A percentile compares a stretch with the other conserved stretches of the same genome.
Conservation (phyloP, 805 yeast species). For the Candida ascalaphidarum region DNA sequence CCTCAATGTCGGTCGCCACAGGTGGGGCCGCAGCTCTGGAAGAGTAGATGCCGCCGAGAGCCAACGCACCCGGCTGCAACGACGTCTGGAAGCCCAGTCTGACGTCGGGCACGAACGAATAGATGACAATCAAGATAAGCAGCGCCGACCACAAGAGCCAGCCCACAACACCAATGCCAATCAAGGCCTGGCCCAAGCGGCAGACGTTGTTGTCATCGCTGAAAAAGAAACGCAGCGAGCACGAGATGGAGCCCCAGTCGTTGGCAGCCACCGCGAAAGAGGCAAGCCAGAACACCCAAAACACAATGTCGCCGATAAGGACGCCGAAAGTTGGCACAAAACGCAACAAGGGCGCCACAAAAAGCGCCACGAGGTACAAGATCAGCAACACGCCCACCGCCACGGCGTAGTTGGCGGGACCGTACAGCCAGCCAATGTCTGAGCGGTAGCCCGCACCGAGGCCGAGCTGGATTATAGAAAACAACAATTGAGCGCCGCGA, state of each 20-base stretch:
- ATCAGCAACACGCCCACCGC: slow-evolving; percentile 6
- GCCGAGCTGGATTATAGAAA: slow-evolving; percentile 9
- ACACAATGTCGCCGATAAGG: slow-evolving; percentile 7
- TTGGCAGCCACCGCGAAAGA: slow-evolving; percentile 14
- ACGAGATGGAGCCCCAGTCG: slow-evolving; percentile 7
- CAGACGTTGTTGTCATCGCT: no score
- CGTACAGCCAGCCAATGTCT: background rate
- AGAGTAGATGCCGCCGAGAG: no score
- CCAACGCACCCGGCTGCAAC: no score
- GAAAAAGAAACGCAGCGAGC: no score
- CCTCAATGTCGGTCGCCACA: no score
- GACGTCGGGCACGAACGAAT: no score
- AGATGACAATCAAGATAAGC: no score
- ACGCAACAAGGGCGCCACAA: slow-evolving; percentile 4
- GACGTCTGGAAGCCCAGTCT: no score
- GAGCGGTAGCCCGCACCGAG: slow-evolving; percentile 7
- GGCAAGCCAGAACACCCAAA: slow-evolving; percentile 14
- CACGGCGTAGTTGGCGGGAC: slow-evolving; percentile 5
- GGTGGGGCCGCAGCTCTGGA: no score
- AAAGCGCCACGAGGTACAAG: slow-evolving; percentile 3
- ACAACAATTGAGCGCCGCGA: slow-evolving; percentile 8
- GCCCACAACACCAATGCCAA: no score
- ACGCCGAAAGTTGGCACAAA: slow-evolving; percentile 5
- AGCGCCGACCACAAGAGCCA: no score
- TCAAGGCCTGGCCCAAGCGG: no score